Evolutionary conservation across 768 basidiomycete species (phyloP).

Genomic region (Lactarius indigo): DNA sequence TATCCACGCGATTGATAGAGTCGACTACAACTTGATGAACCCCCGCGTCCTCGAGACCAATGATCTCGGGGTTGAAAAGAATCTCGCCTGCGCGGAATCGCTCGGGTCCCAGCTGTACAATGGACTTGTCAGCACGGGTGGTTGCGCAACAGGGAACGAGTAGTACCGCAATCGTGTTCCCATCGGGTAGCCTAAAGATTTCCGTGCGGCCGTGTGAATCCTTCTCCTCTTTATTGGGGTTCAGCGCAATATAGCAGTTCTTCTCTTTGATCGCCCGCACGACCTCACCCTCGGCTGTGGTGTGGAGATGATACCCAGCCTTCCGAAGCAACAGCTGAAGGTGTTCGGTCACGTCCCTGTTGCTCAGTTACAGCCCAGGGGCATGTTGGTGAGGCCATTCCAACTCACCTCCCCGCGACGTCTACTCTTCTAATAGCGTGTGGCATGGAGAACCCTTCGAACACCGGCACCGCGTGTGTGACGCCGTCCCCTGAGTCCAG

Average conservation of each 20-base stretch:
- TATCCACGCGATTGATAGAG: slow-evolving; percentile 92
- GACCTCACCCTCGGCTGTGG: slow-evolving; percentile 95
- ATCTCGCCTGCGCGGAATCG: slow-evolving; percentile 97
- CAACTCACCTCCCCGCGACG: slow-evolving; percentile 82
- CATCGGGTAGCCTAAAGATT: slow-evolving; percentile 92
- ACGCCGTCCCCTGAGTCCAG: slow-evolving; percentile 99
- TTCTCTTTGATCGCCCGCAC: slow-evolving; percentile 98
- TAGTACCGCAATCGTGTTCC: slow-evolving; percentile 68
- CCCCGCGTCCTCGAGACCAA: slow-evolving; percentile 94
- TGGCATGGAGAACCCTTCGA: slow-evolving; percentile 99
- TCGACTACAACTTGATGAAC: slow-evolving; percentile 99
- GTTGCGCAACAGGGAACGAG: slow-evolving; percentile 19
- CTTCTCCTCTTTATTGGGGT: slow-evolving; percentile 94
- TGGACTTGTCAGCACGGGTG: slow-evolving; percentile 1
- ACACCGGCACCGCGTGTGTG: slow-evolving; percentile 97
- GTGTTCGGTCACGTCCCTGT: slow-evolving; percentile 94
- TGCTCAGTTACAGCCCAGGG: slow-evolving; percentile 11
- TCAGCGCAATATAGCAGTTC: slow-evolving; percentile 91
- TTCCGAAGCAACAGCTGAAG: slow-evolving; percentile 92
- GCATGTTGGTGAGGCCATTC: not conserved
- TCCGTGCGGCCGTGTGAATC: slow-evolving; percentile 73
- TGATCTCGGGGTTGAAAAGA: slow-evolving; percentile 93
- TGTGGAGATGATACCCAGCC: slow-evolving; percentile 91
- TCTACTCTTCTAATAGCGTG: slow-evolving; percentile 96
- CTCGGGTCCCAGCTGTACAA: slow-evolving; percentile 79